Percentiles rank a stretch among this genome's conserved stretches.
phyloP scores from a whole-genome alignment of 192 early-diverging fungal genomes.

The Coemansia sp. region DNA sequence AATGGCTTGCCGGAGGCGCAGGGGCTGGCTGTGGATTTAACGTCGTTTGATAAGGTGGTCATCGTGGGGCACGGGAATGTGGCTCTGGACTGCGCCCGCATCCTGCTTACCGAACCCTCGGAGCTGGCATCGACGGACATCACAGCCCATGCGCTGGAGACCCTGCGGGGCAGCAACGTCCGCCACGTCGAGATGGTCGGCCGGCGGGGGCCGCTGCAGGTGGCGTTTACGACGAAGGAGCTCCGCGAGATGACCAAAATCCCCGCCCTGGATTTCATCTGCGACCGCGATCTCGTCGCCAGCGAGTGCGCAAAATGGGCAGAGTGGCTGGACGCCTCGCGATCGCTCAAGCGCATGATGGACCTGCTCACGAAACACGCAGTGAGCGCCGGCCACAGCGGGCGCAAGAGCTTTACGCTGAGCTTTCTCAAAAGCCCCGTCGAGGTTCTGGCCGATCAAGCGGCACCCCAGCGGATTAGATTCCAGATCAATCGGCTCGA shows the following conservation, averaged over 20 bases:
- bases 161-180: slow-evolving; percentile 65
- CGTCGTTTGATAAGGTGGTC: slow-evolving; percentile 68
- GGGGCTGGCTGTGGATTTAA: slow-evolving; percentile 62
- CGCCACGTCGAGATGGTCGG: slow-evolving; percentile 86
- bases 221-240: slow-evolving; percentile 94
- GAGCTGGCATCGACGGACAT: slow-evolving; percentile 85
- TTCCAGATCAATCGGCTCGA: slow-evolving; percentile 71
- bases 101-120: slow-evolving; percentile 73
- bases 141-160: slow-evolving; percentile 68
- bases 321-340: slow-evolving; percentile 46
- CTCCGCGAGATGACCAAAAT: slow-evolving; percentile 89
- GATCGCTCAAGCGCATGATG: slow-evolving; percentile 84
- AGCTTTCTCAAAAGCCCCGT: slow-evolving; percentile 74
- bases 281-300: slow-evolving; percentile 62
- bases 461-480: slow-evolving; percentile 20
- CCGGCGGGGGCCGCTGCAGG: slow-evolving; percentile 90
- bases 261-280: slow-evolving; percentile 60
- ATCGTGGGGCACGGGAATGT: slow-evolving; percentile 96
- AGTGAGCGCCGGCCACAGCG: background rate
- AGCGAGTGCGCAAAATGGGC: slow-evolving; percentile 50
- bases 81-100: slow-evolving; percentile 86
- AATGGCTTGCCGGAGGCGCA: slow-evolving; percentile 81
- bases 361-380: slow-evolving; percentile 70
- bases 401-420: slow-evolving; percentile 59
- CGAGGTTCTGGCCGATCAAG: slow-evolving; percentile 45